Evolutionary conservation across 2,329 filamentous ascomycete species (phyloP).

Genomic region (Ascochyta rabiei): DNA sequence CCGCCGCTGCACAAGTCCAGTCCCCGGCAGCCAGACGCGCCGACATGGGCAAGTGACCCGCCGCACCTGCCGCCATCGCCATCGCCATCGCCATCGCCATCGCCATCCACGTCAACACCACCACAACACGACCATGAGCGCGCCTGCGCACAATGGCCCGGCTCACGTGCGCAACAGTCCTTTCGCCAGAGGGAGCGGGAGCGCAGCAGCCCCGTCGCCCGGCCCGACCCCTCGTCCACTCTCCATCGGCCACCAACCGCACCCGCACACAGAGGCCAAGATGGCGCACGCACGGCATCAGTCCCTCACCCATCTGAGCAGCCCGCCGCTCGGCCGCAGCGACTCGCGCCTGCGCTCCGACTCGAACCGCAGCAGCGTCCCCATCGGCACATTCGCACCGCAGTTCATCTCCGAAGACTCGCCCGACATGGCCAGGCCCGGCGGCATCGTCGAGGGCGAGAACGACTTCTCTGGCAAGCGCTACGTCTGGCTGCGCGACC

Average conservation of each 20-base stretch:
- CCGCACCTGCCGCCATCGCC: constrained; percentile 29
- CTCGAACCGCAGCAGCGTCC: constrained; percentile 68
- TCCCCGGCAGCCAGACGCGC: constrained; percentile 20
- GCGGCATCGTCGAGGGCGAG: constrained; percentile 83
- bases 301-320: constrained; percentile 62
- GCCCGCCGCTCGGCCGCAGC: constrained; percentile 39
- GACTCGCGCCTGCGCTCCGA: constrained; percentile 58
- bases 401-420: constrained; percentile 90
- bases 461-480: constrained; percentile 99
- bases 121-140: constrained; percentile 55
- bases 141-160: constrained; percentile 65
- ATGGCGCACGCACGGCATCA: constrained; percentile 70
- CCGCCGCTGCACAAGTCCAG: background rate
- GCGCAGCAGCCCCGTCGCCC: constrained; percentile 68
- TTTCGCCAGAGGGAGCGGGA: constrained; percentile 67
- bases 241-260: constrained; percentile 40
- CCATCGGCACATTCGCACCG: constrained; percentile 88
- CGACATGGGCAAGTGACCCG: constrained; percentile 25
- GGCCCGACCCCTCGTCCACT: constrained; percentile 76
- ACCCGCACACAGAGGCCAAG: constrained; percentile 38
- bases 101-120: too few species aligned
- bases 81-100: constrained; percentile 14
- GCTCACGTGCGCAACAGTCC: constrained; percentile 72
- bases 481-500: constrained; percentile 96
- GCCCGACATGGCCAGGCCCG: constrained; percentile 62